These are phyloP conservation scores for Exophiala calicioides DNA, from an alignment of 2,329 filamentous ascomycete species.

Conservation along the genomic window DNA sequence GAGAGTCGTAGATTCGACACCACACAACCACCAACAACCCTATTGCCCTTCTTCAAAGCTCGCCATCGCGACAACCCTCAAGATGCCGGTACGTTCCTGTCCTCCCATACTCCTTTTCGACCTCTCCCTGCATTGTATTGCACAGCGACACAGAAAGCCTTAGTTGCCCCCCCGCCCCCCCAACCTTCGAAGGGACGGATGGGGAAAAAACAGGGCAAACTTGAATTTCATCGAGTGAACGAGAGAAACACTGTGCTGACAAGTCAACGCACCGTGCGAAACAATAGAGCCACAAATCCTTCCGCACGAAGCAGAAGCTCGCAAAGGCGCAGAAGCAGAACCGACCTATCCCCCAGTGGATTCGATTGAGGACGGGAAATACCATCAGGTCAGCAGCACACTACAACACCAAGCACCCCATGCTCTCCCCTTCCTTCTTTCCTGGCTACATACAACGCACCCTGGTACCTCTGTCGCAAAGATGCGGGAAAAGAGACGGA, in stretches of 20 bases:
- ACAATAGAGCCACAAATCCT: constrained; percentile 88
- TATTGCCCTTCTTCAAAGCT: constrained; percentile 9
- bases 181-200: neutral
- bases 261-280: too few relatives aligned
- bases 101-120: constrained; percentile 9
- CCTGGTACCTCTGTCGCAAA: too few relatives aligned
- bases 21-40: too few relatives aligned
- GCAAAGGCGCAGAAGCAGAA: constrained; percentile 99
- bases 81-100: constrained; percentile 55
- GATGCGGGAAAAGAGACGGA: too few relatives aligned
- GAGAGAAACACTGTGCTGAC: too few relatives aligned
- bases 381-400: constrained; percentile 91
- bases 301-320: constrained; percentile 99
- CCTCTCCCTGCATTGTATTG: too few relatives aligned
- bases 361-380: constrained; percentile 96
- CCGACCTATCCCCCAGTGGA: constrained; percentile 99
- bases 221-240: neutral
- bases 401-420: too few relatives aligned
- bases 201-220: neutral
- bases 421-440: too few relatives aligned
- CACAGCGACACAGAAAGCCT: too few relatives aligned
- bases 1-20: too few relatives aligned
- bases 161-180: neutral
- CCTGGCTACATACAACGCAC: too few relatives aligned
- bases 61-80: constrained; percentile 41